Evolutionary conservation across 1,139 yeast species (phyloP).

Genomic region (Schizosaccharomyces versatilis): DNA sequence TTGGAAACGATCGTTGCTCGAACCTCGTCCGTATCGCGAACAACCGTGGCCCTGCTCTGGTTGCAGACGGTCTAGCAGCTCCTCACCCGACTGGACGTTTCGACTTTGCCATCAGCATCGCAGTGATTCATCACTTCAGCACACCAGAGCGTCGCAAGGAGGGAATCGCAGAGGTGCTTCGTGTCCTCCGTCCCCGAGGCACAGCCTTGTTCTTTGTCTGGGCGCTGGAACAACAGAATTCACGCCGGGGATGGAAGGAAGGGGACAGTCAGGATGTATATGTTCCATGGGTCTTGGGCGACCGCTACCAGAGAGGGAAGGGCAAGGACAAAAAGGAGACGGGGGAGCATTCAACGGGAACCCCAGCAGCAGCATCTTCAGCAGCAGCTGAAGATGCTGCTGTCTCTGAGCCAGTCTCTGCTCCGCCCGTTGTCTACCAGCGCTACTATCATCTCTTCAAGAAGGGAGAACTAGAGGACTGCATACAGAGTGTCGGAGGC

Average conservation of each 20-base stretch:
- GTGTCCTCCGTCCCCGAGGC: conserved; percentile 38
- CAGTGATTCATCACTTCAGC: conserved; percentile 91
- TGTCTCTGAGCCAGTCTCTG: conserved; percentile 14
- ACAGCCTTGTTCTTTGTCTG: conserved; percentile 69
- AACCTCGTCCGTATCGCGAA: conserved; percentile 57
- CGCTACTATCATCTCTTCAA: conserved; percentile 74
- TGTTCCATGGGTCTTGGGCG: conserved; percentile 66
- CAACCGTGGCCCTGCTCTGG: conserved; percentile 24
- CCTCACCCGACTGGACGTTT: conserved; percentile 42
- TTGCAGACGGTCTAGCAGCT: conserved; percentile 54
- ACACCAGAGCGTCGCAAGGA: conserved; percentile 53
- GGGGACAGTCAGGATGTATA: conserved; percentile 84
- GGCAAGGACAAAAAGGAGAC: conserved; percentile 11
- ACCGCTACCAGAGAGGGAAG: conserved; percentile 14
- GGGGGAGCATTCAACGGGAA: conserved; percentile 6
- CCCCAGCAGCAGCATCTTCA: conserved; percentile 6
- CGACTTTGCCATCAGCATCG: conserved; percentile 86
- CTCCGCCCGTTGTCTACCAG: conserved; percentile 33
- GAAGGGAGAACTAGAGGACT: conserved; percentile 57
- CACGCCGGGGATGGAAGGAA: conserved; percentile 69
- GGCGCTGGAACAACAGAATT: conserved; percentile 81
- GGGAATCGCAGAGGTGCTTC: conserved; percentile 48
- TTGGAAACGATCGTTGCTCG: conserved; percentile 58
- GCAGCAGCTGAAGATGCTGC: conserved; percentile 11
- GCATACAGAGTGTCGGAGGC: conserved; percentile 50